These are phyloP conservation scores for Trichoderma oligosporum DNA, from an alignment of 2,329 filamentous ascomycete genomes.

Conservation along the genomic window DNA sequence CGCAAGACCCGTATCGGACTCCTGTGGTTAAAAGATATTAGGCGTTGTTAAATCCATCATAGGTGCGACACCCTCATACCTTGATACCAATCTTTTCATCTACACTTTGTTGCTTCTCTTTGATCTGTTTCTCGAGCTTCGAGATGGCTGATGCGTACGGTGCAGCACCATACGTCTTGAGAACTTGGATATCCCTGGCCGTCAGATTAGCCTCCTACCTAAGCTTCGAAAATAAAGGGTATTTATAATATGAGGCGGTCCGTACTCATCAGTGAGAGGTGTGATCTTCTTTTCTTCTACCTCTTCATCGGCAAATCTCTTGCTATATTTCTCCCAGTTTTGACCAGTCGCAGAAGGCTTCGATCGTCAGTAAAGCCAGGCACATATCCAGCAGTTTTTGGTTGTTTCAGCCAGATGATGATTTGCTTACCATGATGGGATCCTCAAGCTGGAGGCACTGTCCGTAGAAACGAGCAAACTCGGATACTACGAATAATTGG, in stretches of 20 bases:
- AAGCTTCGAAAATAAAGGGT: neutral
- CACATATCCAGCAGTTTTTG: neutral
- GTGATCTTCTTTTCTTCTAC: conserved; percentile 99
- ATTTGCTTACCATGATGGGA: conserved; percentile 40
- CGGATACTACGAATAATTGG: neutral
- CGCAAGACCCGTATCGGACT: conserved; percentile 97
- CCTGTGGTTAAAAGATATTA: conserved; percentile 48
- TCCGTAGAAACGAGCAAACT: neutral
- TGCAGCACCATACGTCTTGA: conserved; percentile 97
- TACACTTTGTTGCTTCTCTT: conserved; percentile 95
- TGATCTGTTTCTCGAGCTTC: conserved; percentile 98
- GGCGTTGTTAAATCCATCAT: neutral
- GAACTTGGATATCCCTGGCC: conserved; percentile 90
- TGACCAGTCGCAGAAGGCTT: conserved; percentile 92
- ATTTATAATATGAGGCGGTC: conserved; percentile 22
- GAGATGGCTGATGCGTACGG: conserved; percentile 92
- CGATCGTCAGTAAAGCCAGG: conserved; percentile 25
- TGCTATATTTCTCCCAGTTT: conserved; percentile 99
- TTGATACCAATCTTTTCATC: conserved; percentile 97
- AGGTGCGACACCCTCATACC: conserved; percentile 40
- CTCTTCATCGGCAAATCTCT: conserved; percentile 95
- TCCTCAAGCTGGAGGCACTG: conserved; percentile 29
- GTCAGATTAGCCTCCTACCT: conserved; percentile 25
- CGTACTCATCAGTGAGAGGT: conserved; percentile 91
- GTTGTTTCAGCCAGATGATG: neutral